Conservation (phyloP, 176 grass and related monocot genomes). For the Oryza glumipatula region DNA sequence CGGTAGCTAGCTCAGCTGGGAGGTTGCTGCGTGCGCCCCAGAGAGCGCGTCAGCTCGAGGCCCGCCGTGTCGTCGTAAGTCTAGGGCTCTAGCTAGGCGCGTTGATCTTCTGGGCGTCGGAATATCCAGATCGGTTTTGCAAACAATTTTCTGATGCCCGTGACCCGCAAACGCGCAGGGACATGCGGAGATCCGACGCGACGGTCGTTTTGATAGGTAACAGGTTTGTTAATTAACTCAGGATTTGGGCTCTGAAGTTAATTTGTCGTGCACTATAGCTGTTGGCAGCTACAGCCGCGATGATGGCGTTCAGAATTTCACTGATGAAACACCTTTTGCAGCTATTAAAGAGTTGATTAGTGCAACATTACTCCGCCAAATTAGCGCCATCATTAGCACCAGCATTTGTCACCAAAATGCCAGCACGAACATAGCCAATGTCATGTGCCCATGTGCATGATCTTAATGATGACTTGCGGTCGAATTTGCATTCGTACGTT, state of each 20-base stretch:
- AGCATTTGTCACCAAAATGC: not conserved
- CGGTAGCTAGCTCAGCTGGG: not conserved
- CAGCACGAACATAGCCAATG: not conserved
- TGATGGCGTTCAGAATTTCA: not conserved
- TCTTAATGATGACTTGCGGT: not conserved
- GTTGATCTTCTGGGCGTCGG: not conserved
- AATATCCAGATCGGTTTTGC: not conserved
- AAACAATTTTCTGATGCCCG: not conserved
- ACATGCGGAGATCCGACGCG: not conserved
- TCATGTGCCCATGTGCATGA: not conserved
- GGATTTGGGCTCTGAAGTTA: too few species aligned
- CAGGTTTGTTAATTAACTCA: too few species aligned
- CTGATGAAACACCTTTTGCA: not conserved
- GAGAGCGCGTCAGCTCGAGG: not conserved
- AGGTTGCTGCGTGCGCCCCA: not conserved
- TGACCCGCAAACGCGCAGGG: not conserved
- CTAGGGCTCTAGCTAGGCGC: too few species aligned
- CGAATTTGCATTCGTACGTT: not conserved
- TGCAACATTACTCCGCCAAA: not conserved
- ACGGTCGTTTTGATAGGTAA: too few species aligned
- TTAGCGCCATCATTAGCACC: slow-evolving; percentile 21
- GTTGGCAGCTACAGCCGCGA: not conserved
- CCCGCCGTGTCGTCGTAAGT: not conserved
- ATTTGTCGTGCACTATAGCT: not conserved
- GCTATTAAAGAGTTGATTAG: not conserved